Conservation (phyloP, 2,329 filamentous ascomycete genomes). For the Cytospora mali region DNA sequence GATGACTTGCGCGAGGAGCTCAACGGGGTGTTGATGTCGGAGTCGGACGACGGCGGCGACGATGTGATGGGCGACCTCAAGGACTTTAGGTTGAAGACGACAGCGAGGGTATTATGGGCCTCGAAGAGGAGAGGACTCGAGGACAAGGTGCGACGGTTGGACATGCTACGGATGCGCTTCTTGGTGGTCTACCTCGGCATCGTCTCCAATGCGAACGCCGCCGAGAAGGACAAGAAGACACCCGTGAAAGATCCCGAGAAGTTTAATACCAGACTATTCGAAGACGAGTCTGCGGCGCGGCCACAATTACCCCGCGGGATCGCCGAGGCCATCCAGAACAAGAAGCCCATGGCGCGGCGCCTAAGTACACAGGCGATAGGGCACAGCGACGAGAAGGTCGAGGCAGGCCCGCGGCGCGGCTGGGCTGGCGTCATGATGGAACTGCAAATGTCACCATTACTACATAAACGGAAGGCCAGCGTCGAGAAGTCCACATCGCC, state of each 20-base stretch:
- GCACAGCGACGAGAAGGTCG: constrained; percentile 53
- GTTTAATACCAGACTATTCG: constrained; percentile 30
- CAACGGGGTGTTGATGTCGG: constrained; percentile 52
- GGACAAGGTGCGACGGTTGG: constrained; percentile 60
- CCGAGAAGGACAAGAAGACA: constrained; percentile 34
- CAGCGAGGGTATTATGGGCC: constrained; percentile 61
- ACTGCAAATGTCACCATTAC: constrained; percentile 60
- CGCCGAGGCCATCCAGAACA: constrained; percentile 47
- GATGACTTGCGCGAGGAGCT: constrained; percentile 65
- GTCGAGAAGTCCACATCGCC: constrained; percentile 59
- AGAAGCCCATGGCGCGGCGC: constrained; percentile 53
- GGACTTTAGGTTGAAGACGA: constrained; percentile 44
- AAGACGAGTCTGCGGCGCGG: constrained; percentile 35
- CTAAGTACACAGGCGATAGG: constrained; percentile 58
- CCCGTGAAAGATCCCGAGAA: constrained; percentile 38
- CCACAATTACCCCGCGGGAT: constrained; percentile 45
- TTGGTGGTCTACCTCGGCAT: constrained; percentile 66
- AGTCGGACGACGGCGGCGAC: constrained; percentile 41
- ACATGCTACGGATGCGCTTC: constrained; percentile 66
- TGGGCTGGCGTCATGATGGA: constrained; percentile 68
- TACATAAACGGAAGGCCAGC: constrained; percentile 64
- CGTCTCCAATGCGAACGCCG: constrained; percentile 45
- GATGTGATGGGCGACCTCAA: constrained; percentile 28
- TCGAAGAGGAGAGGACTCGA: constrained; percentile 56
- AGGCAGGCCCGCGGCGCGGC: constrained; percentile 52